Base-by-base conservation (phyloP, 441 rosid species). In the Eutrema salsugineum region DNA sequence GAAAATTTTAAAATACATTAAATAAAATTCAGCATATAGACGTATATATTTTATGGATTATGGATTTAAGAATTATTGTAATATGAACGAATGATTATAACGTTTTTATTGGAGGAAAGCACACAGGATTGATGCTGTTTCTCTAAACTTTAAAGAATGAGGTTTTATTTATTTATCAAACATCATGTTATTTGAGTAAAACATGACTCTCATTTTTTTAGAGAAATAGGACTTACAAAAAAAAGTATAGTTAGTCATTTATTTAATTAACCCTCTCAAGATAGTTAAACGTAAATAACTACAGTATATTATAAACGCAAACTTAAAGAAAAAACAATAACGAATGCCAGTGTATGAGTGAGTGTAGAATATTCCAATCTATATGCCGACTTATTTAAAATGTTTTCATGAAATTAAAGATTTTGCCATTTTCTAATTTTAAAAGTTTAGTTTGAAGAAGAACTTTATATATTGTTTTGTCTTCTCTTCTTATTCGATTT, bases 401-500 rank as follows among this genome's bases (percentile, higher is more conserved):
- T 24, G 49, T 61, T 40, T 49, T 33, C 55, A 50, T 15, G 60
- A 54, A 15, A 38, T 19, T 46, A 67, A 40, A 61, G 20, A 10
- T 44, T 33, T 20, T 20, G 27, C 42, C 61, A 33, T 56, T 56
- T 56, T 35, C 62, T 56, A 43, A 16, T 17, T 56, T 56, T 5
- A 56, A 35, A 56, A 56, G 28, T 35, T 35, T 56, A 35, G 42
- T 33, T 16, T 59, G 12, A 44, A 43, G 43, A 63, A 20, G 5
- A 36, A 20, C 59, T 69, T 75, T 68, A 68, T n/a, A 63, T 35
- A 5, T 8, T 36, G 5, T 44, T 68, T 75, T 75, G 75, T 75
- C 79, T 59, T 58, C 19, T 75, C 70, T 75, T 73, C 72, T 62
- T 36, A 66, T 49, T 58, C 62, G 47, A 54, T 69, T 75, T 54